phyloP scores from a whole-genome alignment of 1,284 basidiomycete species.

The Vanrija humicola region DNA sequence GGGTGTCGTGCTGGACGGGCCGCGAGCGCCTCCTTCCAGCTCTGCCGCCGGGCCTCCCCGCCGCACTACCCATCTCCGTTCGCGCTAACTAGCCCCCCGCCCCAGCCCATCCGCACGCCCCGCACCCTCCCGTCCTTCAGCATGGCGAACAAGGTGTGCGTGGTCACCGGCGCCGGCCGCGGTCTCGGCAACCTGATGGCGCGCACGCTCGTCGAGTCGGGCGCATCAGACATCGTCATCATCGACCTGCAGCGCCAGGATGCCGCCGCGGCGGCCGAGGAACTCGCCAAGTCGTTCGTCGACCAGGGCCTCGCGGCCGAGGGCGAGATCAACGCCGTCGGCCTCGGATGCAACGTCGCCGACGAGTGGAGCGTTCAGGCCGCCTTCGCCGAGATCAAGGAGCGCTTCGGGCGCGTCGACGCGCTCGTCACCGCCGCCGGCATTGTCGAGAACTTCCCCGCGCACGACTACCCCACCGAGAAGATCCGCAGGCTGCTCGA shows the following conservation, averaged over 20 bases:
- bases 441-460: constrained; percentile 87
- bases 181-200: constrained; percentile 87
- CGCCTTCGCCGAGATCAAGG: constrained; percentile 64
- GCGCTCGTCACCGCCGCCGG: constrained; percentile 82
- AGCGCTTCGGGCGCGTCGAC: constrained; percentile 60
- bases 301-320: constrained; percentile 50
- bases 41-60: no score
- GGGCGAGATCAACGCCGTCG: constrained; percentile 66
- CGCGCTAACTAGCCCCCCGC: no score
- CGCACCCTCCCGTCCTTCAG: constrained; percentile 43
- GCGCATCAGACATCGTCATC: constrained; percentile 75
- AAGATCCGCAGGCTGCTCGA: constrained; percentile 78
- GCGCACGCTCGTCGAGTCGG: constrained; percentile 75
- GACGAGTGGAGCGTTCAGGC: constrained; percentile 72
- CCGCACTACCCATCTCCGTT: no score
- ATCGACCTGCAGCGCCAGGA: constrained; percentile 77
- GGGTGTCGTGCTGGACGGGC: no score
- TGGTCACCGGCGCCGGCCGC: constrained; percentile 90
- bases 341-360: constrained; percentile 82
- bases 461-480: constrained; percentile 83
- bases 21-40: no score
- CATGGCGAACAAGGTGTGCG: constrained; percentile 64
- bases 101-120: constrained; percentile 18
- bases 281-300: constrained; percentile 62
- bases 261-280: constrained; percentile 66